Evolutionary conservation across 768 basidiomycete genomes (phyloP).

Genomic region (Lentinula raphanica): DNA sequence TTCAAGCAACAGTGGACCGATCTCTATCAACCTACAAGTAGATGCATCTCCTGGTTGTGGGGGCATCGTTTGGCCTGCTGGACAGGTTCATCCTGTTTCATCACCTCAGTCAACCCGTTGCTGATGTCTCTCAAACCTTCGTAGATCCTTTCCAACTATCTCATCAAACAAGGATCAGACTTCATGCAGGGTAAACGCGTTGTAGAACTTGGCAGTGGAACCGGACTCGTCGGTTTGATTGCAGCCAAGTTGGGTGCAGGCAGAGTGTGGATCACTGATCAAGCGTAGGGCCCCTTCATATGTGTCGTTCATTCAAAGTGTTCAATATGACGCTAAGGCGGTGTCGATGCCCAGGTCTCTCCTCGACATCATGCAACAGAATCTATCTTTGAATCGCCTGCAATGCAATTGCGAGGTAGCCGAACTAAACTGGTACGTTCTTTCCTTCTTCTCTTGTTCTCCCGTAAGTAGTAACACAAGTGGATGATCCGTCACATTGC

Average conservation of each 20-base stretch:
- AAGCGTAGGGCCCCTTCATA: constrained; percentile 59
- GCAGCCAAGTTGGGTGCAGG: constrained; percentile 61
- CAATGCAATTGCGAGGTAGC: constrained; percentile 45
- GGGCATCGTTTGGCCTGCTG: constrained; percentile 89
- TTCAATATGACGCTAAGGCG: neutral
- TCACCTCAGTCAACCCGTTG: constrained; percentile 2
- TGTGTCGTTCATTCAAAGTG: too few relatives aligned
- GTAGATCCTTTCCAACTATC: constrained; percentile 78
- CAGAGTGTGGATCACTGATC: constrained; percentile 82
- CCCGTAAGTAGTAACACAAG: neutral
- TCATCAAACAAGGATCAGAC: constrained; percentile 47
- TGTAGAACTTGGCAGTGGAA: constrained; percentile 87
- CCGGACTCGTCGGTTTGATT: constrained; percentile 87
- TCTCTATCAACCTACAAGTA: constrained; percentile 51
- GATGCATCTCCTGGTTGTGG: constrained; percentile 89
- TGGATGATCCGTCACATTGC: constrained; percentile 7
- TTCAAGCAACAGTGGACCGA: constrained; percentile 11
- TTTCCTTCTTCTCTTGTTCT: constrained; percentile 2
- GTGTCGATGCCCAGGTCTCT: constrained; percentile 55
- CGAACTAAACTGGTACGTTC: constrained; percentile 77
- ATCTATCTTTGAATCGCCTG: constrained; percentile 64
- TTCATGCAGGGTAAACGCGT: constrained; percentile 53
- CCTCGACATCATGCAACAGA: constrained; percentile 71
- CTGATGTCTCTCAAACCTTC: constrained; percentile 8
- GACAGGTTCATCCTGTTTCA: constrained; percentile 57